Evolutionary conservation across 805 yeast species (phyloP).

Genomic region (Ogataea pignaliae): DNA sequence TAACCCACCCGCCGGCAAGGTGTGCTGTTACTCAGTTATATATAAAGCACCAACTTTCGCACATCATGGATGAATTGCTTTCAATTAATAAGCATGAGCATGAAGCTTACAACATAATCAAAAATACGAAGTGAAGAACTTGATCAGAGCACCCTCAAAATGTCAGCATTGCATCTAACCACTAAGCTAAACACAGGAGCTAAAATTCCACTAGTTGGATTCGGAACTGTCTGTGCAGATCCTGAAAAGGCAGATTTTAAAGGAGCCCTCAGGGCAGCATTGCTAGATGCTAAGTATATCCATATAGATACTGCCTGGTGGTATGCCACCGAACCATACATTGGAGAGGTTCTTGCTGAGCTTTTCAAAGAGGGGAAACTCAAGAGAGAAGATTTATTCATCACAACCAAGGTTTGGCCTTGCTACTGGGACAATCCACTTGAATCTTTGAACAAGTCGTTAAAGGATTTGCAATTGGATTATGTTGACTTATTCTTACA

Average conservation of each 20-base stretch:
- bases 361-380: constrained; percentile 41
- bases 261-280: constrained; percentile 21
- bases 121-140: too few species aligned
- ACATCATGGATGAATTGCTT: too few species aligned
- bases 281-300: constrained; percentile 40
- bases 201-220: constrained; percentile 61
- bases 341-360: constrained; percentile 45
- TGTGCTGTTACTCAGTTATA: too few species aligned
- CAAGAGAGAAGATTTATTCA: constrained; percentile 52
- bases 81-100: too few species aligned
- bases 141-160: background rate
- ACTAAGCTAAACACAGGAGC: constrained; percentile 58
- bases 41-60: too few species aligned
- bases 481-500: constrained; percentile 44
- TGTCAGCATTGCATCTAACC: constrained; percentile 13
- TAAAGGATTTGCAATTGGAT: constrained; percentile 38
- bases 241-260: constrained; percentile 12
- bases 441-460: constrained; percentile 37
- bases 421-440: constrained; percentile 37
- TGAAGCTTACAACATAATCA: too few species aligned
- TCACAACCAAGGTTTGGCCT: constrained; percentile 73
- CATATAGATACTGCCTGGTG: constrained; percentile 52
- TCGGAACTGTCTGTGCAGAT: constrained; percentile 49
- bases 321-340: constrained; percentile 39
- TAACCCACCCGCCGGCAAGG: too few species aligned